Conservation (phyloP, 148 eudicot species). For the Nyssa sinensis region DNA sequence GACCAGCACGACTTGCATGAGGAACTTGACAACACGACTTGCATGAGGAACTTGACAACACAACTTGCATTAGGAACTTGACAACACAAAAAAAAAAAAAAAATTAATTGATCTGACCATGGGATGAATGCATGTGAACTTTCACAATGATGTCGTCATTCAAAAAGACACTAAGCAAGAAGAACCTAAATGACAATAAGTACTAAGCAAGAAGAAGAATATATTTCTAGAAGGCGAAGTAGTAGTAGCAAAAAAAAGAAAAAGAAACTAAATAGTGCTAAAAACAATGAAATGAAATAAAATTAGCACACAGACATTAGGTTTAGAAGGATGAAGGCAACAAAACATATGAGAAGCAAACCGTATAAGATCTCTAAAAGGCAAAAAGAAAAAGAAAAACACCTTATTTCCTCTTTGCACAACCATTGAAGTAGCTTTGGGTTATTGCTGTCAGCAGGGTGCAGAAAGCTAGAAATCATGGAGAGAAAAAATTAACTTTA, state of each 20-base stretch:
- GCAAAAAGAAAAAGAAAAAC: not conserved
- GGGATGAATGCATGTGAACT: not conserved
- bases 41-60: too few relatives aligned
- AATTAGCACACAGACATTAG: not conserved
- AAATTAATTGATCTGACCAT: not conserved
- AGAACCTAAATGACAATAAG: not conserved
- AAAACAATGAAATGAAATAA: not conserved
- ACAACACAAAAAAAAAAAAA: too few relatives aligned
- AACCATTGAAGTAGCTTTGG: slow-evolving; percentile 83
- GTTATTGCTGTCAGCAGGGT: slow-evolving; percentile 84
- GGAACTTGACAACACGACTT: too few relatives aligned
- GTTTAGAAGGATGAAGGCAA: not conserved
- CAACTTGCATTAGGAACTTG: too few relatives aligned
- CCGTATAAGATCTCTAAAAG: not conserved
- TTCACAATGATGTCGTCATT: not conserved
- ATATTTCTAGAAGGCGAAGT: not conserved
- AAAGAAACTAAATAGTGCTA: not conserved
- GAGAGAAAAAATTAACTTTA: slow-evolving; percentile 11
- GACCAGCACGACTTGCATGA: not conserved
- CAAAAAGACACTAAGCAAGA: not conserved
- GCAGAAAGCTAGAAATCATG: slow-evolving; percentile 65
- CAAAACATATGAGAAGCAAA: not conserved
- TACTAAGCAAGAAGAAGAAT: not conserved
- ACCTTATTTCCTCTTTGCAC: slow-evolving; percentile 96
- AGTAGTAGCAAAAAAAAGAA: not conserved